phyloP scores from a whole-genome alignment of 345 rosid genomes.

The Populus deltoides region DNA sequence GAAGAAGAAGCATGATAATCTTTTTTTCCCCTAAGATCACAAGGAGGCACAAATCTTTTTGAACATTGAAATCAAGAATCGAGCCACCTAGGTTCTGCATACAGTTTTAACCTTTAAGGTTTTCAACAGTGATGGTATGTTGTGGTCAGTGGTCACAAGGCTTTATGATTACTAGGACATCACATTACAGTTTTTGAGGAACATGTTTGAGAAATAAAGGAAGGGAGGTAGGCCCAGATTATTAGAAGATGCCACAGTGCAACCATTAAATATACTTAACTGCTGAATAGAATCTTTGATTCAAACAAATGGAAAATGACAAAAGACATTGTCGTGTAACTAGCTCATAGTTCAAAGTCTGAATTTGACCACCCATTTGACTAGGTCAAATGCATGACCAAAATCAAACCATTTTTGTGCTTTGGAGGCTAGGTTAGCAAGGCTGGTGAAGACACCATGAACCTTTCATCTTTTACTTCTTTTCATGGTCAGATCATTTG shows the following conservation, averaged over 20 bases:
- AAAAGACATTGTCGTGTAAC: neutral
- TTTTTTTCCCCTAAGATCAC: no score
- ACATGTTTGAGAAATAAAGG: neutral
- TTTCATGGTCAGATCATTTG: conserved; percentile 22
- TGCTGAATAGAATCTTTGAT: neutral
- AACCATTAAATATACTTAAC: no score
- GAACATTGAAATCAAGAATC: no score
- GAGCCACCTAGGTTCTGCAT: no score
- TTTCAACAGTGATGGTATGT: neutral
- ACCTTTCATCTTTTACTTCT: conserved; percentile 35
- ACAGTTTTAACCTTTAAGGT: no score
- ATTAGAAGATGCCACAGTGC: neutral
- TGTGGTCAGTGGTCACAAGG: neutral
- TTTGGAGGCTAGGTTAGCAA: conserved; percentile 9
- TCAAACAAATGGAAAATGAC: neutral
- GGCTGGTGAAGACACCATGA: conserved; percentile 12
- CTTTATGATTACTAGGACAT: neutral
- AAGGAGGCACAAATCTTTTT: no score
- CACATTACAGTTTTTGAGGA: conserved; percentile 1
- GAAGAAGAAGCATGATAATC: no score
- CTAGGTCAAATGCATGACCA: conserved; percentile 21
- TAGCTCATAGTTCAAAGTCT: neutral
- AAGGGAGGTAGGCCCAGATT: neutral
- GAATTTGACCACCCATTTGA: conserved; percentile 1
- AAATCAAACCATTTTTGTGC: neutral